These are phyloP conservation scores for Hypoxylon sp. DNA, from an alignment of 2,329 filamentous ascomycete genomes.

Conservation along the genomic window DNA sequence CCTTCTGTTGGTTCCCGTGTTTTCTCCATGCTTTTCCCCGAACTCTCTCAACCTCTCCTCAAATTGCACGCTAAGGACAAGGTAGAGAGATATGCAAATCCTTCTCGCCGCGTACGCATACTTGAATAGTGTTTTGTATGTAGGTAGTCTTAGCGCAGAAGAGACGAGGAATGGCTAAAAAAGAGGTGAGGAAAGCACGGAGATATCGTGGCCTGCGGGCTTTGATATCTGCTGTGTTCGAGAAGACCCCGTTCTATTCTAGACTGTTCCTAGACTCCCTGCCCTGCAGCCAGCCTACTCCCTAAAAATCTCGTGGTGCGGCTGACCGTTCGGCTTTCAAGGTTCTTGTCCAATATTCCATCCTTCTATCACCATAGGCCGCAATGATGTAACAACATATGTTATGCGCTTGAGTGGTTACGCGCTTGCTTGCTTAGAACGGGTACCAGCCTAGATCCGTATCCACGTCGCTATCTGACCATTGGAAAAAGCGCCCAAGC, in stretches of 20 bases:
- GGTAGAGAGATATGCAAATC: background rate
- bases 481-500: background rate
- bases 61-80: constrained; percentile 1
- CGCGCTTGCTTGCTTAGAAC: background rate
- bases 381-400: background rate
- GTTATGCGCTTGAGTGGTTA: constrained; percentile 1
- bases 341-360: constrained; percentile 20
- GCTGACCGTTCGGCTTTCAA: constrained; percentile 32
- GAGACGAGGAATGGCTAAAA: constrained; percentile 17
- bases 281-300: constrained; percentile 7
- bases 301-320: constrained; percentile 22
- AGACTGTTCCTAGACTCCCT: constrained; percentile 6
- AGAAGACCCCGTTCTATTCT: constrained; percentile 24
- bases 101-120: constrained; percentile 11
- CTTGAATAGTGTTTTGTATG: constrained; percentile 9
- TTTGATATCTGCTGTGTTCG: constrained; percentile 9
- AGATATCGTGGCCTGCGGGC: constrained; percentile 5
- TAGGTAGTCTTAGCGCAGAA: constrained; percentile 9
- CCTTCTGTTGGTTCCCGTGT: background rate
- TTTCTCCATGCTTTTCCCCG: background rate
- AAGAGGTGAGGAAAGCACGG: background rate
- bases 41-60: background rate
- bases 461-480: constrained; percentile 2
- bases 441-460: background rate
- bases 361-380: background rate